Conservation (phyloP, 2,329 filamentous ascomycete genomes). For the Fusarium sp. region DNA sequence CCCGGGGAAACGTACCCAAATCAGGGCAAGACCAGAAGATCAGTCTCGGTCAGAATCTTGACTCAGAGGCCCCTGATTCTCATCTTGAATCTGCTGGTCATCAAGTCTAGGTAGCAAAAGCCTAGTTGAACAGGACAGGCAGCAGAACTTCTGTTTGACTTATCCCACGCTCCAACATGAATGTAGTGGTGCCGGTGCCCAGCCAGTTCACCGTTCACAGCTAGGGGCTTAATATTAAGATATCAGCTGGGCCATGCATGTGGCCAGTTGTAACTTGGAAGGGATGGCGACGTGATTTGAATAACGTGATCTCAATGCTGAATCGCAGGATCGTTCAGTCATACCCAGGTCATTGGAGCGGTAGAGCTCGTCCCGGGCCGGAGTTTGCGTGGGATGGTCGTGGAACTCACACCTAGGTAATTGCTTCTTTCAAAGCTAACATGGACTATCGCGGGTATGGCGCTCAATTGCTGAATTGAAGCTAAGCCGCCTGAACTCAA, state of each 20-base stretch:
- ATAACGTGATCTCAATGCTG: conserved; percentile 28
- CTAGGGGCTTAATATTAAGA: not conserved
- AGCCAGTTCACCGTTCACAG: not conserved
- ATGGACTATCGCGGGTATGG: conserved; percentile 1
- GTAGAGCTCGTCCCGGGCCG: conserved; percentile 4
- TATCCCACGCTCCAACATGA: conserved; percentile 5
- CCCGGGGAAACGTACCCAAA: conserved; percentile 16
- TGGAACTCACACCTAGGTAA: not conserved
- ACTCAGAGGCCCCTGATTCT: conserved; percentile 14
- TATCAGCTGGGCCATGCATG: conserved; percentile 22
- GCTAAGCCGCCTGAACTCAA: not conserved
- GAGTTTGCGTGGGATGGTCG: conserved; percentile 4
- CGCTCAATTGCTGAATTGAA: not conserved
- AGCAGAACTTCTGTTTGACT: not conserved
- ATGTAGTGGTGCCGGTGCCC: not conserved
- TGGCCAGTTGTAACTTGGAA: conserved; percentile 29
- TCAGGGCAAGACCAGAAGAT: conserved; percentile 10
- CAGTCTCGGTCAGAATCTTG: conserved; percentile 5
- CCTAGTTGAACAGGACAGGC: not conserved
- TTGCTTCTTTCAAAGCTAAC: not conserved
- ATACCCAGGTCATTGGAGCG: conserved; percentile 16
- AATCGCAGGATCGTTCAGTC: not conserved
- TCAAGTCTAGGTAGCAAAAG: conserved; percentile 3
- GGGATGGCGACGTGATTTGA: conserved; percentile 10
- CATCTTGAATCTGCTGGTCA: not conserved